Evolutionary conservation across 768 basidiomycete genomes (phyloP), one percentile per base, ranked within the genome.

Genomic region (Mycena indigotica): DNA sequence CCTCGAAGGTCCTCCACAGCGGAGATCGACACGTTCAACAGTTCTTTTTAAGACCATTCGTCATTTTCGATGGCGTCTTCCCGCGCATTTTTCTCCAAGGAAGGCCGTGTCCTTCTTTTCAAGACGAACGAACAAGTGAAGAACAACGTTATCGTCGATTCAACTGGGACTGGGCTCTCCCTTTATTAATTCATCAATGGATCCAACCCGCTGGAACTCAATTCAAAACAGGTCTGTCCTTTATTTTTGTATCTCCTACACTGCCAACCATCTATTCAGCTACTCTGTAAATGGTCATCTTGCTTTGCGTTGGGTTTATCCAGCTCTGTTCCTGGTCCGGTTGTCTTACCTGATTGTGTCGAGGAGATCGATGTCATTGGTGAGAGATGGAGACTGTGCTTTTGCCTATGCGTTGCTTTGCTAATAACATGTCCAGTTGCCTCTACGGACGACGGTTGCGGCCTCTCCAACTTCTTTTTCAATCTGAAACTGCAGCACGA

Each of bases 211-310:
- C 62, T 84, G 5, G 21, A 68, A 2, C 23, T 58, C 6, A 88
- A 88, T 54, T 52, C 56, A 0, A 59, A 74, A 0, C 87, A 89
- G n/a, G n/a, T n/a, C n/a, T n/a, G n/a, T n/a, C n/a, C n/a, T n/a
- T n/a, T n/a, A n/a, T n/a, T n/a, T n/a, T n/a, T n/a, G n/a, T n/a
- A n/a, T n/a, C n/a, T n/a, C n/a, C n/a, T n/a, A n/a, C n/a, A n/a
- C n/a, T n/a, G n/a, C n/a, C n/a, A n/a, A n/a, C n/a, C n/a, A n/a
- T n/a, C n/a, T n/a, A n/a, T n/a, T n/a, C n/a, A n/a, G 87, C 74
- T 77, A 12, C 79, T 87, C 71, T 74, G 81, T 1, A 89, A 89
- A 69, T 89, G 83, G 81, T 74, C 80, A 13, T 77, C 86, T n/a
- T 78, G 87, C 0, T 84, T 82, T 59, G 77, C 81, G 0, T 75